phyloP scores from a whole-genome alignment of 345 rosid genomes.

The Gossypium thurberi region DNA sequence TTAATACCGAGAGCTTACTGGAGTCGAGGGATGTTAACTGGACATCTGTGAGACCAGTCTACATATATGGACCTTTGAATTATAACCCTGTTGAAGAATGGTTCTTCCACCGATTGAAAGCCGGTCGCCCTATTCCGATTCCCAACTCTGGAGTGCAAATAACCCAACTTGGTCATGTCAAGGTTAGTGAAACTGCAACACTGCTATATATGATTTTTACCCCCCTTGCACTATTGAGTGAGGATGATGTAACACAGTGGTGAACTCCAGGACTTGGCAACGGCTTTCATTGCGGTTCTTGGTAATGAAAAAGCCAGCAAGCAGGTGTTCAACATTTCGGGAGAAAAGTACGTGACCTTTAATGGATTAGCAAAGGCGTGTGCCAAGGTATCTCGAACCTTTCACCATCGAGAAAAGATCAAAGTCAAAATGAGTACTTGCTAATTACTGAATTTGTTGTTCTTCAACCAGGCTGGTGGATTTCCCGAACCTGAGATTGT shows the following conservation, averaged over 20 bases:
- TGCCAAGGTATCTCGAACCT: slow-evolving; percentile 65
- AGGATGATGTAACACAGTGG: slow-evolving; percentile 8
- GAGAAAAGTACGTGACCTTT: slow-evolving; percentile 85
- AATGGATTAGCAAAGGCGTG: slow-evolving; percentile 92
- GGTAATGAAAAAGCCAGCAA: slow-evolving; percentile 83
- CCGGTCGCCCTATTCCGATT: slow-evolving; percentile 87
- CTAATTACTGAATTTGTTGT: background rate
- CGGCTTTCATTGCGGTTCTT: slow-evolving; percentile 62
- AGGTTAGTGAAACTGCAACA: slow-evolving; percentile 42
- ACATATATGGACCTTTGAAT: slow-evolving; percentile 93
- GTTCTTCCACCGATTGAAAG: slow-evolving; percentile 94
- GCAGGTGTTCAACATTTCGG: slow-evolving; percentile 86
- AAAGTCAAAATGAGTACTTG: background rate
- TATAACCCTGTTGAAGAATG: slow-evolving; percentile 98
- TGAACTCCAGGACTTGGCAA: slow-evolving; percentile 72
- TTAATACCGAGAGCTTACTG: slow-evolving; percentile 68
- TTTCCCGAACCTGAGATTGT: slow-evolving; percentile 92
- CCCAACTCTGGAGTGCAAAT: slow-evolving; percentile 81
- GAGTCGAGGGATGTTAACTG: slow-evolving; percentile 71
- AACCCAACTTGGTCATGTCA: slow-evolving; percentile 92
- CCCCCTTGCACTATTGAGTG: background rate
- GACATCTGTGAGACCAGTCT: slow-evolving; percentile 91
- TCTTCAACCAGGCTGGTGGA: slow-evolving; percentile 66
- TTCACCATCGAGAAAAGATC: background rate
- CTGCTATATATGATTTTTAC: background rate